Conservation (phyloP, 352 stramenopile genomes). For the Elongisporangium prolatum region DNA sequence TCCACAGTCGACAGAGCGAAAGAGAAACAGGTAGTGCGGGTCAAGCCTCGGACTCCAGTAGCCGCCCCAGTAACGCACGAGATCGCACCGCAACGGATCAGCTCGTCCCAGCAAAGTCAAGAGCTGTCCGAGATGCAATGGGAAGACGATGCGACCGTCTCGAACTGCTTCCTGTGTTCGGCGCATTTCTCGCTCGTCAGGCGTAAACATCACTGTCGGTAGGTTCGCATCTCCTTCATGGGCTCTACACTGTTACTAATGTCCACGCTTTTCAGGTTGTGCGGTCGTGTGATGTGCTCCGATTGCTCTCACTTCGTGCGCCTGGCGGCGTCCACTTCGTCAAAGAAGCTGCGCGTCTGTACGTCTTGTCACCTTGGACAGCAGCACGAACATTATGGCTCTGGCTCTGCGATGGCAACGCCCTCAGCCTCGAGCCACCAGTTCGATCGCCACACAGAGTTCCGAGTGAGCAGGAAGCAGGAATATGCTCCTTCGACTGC, state of each 20-base stretch:
- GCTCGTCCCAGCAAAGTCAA: slow-evolving; percentile 36
- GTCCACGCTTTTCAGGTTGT: slow-evolving; percentile 19
- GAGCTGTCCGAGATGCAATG: slow-evolving; percentile 63
- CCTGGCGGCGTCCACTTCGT: slow-evolving; percentile 35
- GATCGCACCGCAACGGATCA: slow-evolving; percentile 7
- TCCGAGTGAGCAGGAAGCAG: background rate
- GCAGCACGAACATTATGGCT: slow-evolving; percentile 6
- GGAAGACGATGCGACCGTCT: slow-evolving; percentile 41
- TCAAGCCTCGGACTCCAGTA: slow-evolving; percentile 3
- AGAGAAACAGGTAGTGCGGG: background rate
- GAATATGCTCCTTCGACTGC: slow-evolving; percentile 16
- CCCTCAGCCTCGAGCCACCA: slow-evolving; percentile 2
- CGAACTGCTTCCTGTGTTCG: slow-evolving; percentile 43
- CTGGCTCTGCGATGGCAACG: slow-evolving; percentile 2
- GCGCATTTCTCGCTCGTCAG: slow-evolving; percentile 61
- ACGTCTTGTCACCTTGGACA: slow-evolving; percentile 28
- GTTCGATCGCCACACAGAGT: background rate
- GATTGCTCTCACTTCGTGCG: slow-evolving; percentile 68
- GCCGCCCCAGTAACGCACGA: slow-evolving; percentile 3
- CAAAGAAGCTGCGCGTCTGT: slow-evolving; percentile 67
- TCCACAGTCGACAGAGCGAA: background rate
- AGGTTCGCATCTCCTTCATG: background rate
- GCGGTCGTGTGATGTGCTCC: slow-evolving; percentile 69
- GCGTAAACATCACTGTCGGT: slow-evolving; percentile 76
- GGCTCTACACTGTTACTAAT: background rate